Evolutionary conservation across 345 rosid species (phyloP), one percentile per base, ranked within the genome.

Genomic region (Rhodamnia rubescens): DNA sequence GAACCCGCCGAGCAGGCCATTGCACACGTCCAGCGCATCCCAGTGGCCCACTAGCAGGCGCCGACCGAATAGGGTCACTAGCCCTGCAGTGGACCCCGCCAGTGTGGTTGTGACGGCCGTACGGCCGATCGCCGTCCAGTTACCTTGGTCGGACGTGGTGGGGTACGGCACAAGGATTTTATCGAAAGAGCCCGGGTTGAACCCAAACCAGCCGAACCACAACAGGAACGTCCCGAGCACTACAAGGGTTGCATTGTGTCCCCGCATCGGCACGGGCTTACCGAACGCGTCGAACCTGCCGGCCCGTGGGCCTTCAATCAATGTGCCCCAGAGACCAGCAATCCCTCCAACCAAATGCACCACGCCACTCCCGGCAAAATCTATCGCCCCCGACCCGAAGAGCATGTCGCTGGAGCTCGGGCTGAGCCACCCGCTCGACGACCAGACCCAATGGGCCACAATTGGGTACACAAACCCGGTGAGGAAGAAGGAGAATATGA

Each of bases 141-240:
- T 93, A 5, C 95, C 93, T 86, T 92, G 93, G 88, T 87, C 69
- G 1, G 94, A 82, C 1, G 94, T 84, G 81, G 56, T 64, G 21
- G 96, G 93, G 53, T 94, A 93, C 26, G 94, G 29, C 21, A 90
- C 93, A 6, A 91, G 90, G 83, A 94, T 91, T 88, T 90, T 88
- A 47, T 87, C 87, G 59, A 90, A 90, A 2, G 96, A 93, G 26
- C 94, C 92, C 5, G 94, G 94, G 74, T 92, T 93, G 78, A 93
- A 93, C 53, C 97, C 95, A 64, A 91, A 92, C 94, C 94, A 94
- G 3, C 95, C 95, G 40, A 93, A 93, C 95, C 94, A 93, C 59
- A 92, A 82, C 53, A 91, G 83, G 87, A 92, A 90, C 7, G 93
- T 93, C 1, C 95, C 94, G 24, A 91, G 93, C 53, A 93, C 97